Conservation (phyloP, 192 early-diverging fungal species). For the Coemansia sp. region DNA sequence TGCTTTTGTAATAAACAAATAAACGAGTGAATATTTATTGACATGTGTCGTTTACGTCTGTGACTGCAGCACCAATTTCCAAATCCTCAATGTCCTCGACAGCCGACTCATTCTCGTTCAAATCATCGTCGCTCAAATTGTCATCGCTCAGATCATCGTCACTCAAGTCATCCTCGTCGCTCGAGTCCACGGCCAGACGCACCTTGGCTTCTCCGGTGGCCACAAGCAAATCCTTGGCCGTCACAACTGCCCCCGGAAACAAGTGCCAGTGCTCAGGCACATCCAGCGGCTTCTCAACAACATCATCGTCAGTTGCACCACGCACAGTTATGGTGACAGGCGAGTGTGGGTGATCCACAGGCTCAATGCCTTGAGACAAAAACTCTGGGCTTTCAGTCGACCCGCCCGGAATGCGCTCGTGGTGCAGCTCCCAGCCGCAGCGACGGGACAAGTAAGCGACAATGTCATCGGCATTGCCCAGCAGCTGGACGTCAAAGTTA, state of each 20-base stretch:
- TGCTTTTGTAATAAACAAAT: background rate
- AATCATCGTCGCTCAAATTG: background rate
- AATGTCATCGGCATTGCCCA: conserved; percentile 84
- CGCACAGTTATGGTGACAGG: conserved; percentile 5
- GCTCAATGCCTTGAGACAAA: background rate
- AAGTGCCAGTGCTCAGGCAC: conserved; percentile 49
- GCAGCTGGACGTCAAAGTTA: conserved; percentile 85
- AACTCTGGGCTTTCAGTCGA: conserved; percentile 48
- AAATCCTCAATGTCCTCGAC: background rate
- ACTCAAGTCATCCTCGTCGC: conserved; percentile 28
- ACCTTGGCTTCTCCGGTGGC: conserved; percentile 34
- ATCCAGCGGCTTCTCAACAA: conserved; percentile 6
- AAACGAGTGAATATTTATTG: no score
- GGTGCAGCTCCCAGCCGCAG: conserved; percentile 74
- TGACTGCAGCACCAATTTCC: background rate
- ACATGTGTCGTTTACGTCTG: background rate
- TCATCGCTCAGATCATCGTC: background rate
- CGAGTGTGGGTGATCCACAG: conserved; percentile 6
- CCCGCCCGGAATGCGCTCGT: conserved; percentile 64
- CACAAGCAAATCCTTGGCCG: conserved; percentile 35
- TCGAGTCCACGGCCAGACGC: conserved; percentile 32
- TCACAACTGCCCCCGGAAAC: conserved; percentile 44
- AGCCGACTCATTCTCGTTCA: background rate
- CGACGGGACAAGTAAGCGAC: conserved; percentile 71
- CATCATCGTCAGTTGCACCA: no score